A percentile compares a stretch with the other conserved stretches of the same genome.
Evolutionary conservation across 2,329 filamentous ascomycete genomes (phyloP).

Genomic region (Epichloe aotearoae): DNA sequence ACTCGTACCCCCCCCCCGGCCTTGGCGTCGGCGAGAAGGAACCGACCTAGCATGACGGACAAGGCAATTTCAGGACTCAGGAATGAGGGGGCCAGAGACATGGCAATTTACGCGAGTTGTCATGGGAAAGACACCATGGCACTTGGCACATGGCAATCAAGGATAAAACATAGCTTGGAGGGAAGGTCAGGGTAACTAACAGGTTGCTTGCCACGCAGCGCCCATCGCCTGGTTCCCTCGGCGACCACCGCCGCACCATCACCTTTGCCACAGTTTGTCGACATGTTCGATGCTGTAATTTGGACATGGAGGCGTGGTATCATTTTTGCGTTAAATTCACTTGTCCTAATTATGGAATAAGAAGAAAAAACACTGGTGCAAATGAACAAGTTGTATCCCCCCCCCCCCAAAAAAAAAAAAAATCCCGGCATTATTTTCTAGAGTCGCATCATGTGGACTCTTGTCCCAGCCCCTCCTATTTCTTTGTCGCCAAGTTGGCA

Average conservation of each 20-base stretch:
- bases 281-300: background rate
- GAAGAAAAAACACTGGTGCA: background rate
- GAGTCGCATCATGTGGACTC: too few species aligned
- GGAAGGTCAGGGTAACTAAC: too few species aligned
- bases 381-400: background rate
- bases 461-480: background rate
- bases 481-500: conserved; percentile 7
- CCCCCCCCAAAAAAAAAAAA: background rate
- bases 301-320: background rate
- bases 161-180: too few species aligned
- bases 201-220: background rate
- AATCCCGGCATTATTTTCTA: background rate
- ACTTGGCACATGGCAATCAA: too few species aligned
- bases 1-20: too few species aligned
- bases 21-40: conserved; percentile 11
- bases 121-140: too few species aligned
- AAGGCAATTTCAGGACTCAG: background rate
- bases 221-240: background rate
- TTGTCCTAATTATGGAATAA: background rate
- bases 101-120: too few species aligned
- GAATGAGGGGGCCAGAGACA: too few species aligned
- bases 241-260: background rate
- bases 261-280: background rate
- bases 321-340: background rate
- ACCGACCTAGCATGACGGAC: conserved; percentile 12